Conservation (phyloP, 768 basidiomycete species). For the Tulasnella calospora region DNA sequence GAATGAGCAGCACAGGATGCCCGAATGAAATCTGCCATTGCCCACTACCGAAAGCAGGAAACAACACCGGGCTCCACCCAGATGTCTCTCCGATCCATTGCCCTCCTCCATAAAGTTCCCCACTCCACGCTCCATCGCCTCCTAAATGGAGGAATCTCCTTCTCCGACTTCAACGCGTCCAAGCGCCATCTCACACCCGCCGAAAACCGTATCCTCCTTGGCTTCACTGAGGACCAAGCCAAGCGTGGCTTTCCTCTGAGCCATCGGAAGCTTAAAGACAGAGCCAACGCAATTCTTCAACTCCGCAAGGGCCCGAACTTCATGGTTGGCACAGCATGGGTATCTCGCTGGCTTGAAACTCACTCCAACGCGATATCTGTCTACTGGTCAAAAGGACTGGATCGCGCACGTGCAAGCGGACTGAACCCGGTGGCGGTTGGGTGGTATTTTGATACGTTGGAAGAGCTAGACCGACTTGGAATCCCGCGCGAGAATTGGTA, state of each 20-base stretch:
- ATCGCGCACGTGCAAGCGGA: conserved; percentile 18
- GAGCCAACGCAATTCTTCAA: conserved; percentile 34
- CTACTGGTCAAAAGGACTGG: conserved; percentile 5
- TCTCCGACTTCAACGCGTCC: conserved; percentile 33
- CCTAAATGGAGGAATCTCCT: conserved; percentile 19
- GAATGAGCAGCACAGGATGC: not conserved
- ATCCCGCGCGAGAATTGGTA: conserved; percentile 13
- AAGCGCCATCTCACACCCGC: conserved; percentile 34
- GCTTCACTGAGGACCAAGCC: conserved; percentile 28
- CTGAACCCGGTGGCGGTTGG: conserved; percentile 11
- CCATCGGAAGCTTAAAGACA: conserved; percentile 37
- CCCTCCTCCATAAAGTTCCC: not conserved
- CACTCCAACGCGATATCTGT: not conserved
- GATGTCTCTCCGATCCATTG: not conserved
- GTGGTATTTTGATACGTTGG: conserved; percentile 18
- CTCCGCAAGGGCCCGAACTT: not conserved
- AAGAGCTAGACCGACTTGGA: conserved; percentile 4
- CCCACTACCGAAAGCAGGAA: not conserved
- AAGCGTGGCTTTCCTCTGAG: conserved; percentile 38
- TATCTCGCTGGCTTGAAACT: conserved; percentile 22
- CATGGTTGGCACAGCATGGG: conserved; percentile 24
- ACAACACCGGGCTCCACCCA: not conserved
- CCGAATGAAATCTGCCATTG: not conserved
- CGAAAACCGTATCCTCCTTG: conserved; percentile 31
- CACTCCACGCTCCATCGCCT: not conserved